Percentiles rank a stretch among this genome's conserved stretches.
Evolutionary conservation across 768 basidiomycete genomes (phyloP).

Genomic region (Lactarius indigo): DNA sequence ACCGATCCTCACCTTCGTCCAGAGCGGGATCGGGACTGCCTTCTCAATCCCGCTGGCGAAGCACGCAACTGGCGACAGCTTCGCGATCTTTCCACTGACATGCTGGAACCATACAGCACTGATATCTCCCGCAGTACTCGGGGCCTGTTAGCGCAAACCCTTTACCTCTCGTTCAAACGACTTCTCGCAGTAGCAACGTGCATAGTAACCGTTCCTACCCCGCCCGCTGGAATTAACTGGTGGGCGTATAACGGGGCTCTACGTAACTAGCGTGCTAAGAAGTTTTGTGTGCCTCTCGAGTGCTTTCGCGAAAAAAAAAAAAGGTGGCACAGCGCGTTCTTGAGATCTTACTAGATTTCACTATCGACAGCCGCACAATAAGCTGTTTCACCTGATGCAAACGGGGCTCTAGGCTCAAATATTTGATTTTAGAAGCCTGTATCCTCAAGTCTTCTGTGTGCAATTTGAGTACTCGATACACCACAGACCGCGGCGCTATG

Average conservation of each 20-base stretch:
- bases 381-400: not conserved
- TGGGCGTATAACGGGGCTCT: not conserved
- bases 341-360: not conserved
- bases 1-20: slow-evolving; percentile 11
- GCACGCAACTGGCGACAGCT: not conserved
- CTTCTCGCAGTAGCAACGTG: not conserved
- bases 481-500: not conserved
- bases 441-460: not conserved
- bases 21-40: slow-evolving; percentile 9
- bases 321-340: not conserved
- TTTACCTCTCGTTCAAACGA: not conserved
- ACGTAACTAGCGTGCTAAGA: not conserved
- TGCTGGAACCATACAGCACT: not conserved
- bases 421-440: not conserved
- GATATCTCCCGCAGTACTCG: not conserved
- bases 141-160: not conserved
- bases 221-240: not conserved
- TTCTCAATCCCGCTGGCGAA: not conserved
- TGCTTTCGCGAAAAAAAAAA: not conserved
- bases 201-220: not conserved
- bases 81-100: not conserved
- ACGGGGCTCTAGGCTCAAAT: not conserved
- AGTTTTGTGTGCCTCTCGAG: not conserved
- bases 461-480: not conserved
- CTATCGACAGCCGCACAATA: not conserved